Percentiles rank a stretch among this genome's conserved stretches.
Conservation (phyloP, 2,329 filamentous ascomycete genomes). For the Cercospora brassicicola region DNA sequence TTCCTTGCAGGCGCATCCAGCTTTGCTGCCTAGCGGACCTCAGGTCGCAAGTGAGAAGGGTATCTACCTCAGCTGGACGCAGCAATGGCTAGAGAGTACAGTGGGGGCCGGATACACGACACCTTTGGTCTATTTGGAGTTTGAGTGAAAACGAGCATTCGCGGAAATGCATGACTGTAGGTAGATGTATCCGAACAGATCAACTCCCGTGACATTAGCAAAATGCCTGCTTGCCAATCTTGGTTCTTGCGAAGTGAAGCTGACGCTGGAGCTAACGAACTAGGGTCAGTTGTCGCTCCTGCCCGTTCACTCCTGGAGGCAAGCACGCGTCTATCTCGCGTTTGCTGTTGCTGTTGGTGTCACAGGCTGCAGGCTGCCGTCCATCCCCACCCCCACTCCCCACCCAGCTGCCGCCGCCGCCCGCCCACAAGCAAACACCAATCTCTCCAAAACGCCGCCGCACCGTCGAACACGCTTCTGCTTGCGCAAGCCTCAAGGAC, state of each 20-base stretch:
- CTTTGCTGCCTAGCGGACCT: slow-evolving; percentile 16
- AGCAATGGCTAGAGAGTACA: slow-evolving; percentile 22
- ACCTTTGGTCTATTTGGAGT: slow-evolving; percentile 28
- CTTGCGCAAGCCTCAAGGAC: not conserved
- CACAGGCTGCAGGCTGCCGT: not conserved
- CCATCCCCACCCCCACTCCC: not conserved
- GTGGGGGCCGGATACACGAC: slow-evolving; percentile 21
- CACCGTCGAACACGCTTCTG: not conserved
- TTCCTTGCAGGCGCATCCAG: slow-evolving; percentile 29
- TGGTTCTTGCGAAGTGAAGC: not conserved
- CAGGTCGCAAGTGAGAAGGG: slow-evolving; percentile 21
- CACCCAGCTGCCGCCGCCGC: not conserved
- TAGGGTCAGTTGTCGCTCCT: not conserved
- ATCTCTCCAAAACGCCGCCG: not conserved
- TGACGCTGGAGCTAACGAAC: not conserved
- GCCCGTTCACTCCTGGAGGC: not conserved
- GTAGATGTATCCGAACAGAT: not conserved
- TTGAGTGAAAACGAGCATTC: slow-evolving; percentile 13
- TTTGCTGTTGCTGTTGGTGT: not conserved
- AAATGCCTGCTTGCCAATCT: not conserved
- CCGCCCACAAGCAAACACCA: not conserved
- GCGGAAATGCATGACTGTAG: not conserved
- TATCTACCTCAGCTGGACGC: slow-evolving; percentile 27
- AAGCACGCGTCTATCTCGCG: not conserved
- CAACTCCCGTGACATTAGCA: not conserved